A percentile compares a stretch with the other conserved stretches of the same genome.
These are phyloP conservation scores for Verticillium albo-atrum DNA, from an alignment of 2,329 filamentous ascomycete species.

Conservation along the genomic window DNA sequence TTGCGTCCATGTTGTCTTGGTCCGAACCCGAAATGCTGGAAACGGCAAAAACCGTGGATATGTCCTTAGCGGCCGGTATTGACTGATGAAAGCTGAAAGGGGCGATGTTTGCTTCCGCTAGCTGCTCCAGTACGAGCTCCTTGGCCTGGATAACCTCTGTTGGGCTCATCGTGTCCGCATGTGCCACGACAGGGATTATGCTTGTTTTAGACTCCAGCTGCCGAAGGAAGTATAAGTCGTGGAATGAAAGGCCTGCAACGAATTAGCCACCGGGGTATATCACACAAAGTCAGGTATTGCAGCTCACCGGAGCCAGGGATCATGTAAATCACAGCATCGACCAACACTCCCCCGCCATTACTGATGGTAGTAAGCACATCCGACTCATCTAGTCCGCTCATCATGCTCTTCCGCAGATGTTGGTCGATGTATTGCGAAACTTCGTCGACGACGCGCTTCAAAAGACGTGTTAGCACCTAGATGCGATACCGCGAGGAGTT, in stretches of 20 bases:
- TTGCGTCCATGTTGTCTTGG: slow-evolving; percentile 83
- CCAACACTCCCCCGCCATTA: slow-evolving; percentile 75
- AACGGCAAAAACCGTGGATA: slow-evolving; percentile 61
- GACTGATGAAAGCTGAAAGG: slow-evolving; percentile 61
- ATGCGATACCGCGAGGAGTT: not conserved
- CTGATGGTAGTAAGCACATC: slow-evolving; percentile 76
- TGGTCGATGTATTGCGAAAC: slow-evolving; percentile 70
- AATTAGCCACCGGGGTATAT: slow-evolving; percentile 11
- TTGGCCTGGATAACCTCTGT: slow-evolving; percentile 58
- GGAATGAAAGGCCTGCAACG: slow-evolving; percentile 20
- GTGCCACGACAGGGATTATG: slow-evolving; percentile 76
- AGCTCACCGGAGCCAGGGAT: slow-evolving; percentile 61
- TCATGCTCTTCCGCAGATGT: slow-evolving; percentile 59
- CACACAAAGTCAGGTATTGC: not conserved
- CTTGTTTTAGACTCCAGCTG: slow-evolving; percentile 72
- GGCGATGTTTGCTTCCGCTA: slow-evolving; percentile 53
- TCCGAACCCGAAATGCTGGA: slow-evolving; percentile 72
- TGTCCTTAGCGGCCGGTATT: slow-evolving; percentile 17
- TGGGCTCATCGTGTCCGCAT: slow-evolving; percentile 63
- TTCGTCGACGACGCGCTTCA: slow-evolving; percentile 52
- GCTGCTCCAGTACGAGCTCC: slow-evolving; percentile 48
- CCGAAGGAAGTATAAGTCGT: slow-evolving; percentile 67
- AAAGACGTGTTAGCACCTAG: slow-evolving; percentile 1
- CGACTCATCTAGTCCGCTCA: slow-evolving; percentile 58
- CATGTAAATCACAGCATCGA: slow-evolving; percentile 83